Conservation (phyloP, 2,329 filamentous ascomycete species). For the Monosporascus sp. region DNA sequence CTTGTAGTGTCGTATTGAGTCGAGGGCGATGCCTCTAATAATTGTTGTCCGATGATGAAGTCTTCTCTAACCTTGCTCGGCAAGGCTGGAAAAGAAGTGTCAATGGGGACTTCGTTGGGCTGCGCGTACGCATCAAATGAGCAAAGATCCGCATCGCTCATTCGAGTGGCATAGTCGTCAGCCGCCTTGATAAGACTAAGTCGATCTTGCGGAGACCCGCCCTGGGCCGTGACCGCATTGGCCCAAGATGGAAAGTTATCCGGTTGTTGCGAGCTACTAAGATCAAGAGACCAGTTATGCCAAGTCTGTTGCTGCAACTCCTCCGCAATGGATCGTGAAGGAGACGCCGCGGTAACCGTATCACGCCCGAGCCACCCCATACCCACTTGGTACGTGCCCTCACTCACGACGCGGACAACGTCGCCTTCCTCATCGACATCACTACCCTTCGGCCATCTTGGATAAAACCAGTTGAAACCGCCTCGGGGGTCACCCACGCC, state of each 20-base stretch:
- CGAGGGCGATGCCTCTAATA: slow-evolving; percentile 40
- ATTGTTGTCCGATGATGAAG: slow-evolving; percentile 40
- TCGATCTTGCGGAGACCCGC: slow-evolving; percentile 12
- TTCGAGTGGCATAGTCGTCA: slow-evolving; percentile 48
- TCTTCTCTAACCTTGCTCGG: slow-evolving; percentile 42
- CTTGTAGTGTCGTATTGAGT: slow-evolving; percentile 26
- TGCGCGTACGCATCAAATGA: slow-evolving; percentile 42
- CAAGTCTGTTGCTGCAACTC: slow-evolving; percentile 61
- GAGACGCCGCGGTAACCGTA: slow-evolving; percentile 32
- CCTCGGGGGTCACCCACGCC: slow-evolving; percentile 83
- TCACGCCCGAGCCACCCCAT: slow-evolving; percentile 76
- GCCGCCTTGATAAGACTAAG: slow-evolving; percentile 41
- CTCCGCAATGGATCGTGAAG: slow-evolving; percentile 45
- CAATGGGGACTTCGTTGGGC: slow-evolving; percentile 41
- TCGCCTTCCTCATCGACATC: slow-evolving; percentile 64
- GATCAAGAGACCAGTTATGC: slow-evolving; percentile 61
- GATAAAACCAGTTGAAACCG: slow-evolving; percentile 85
- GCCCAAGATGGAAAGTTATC: slow-evolving; percentile 32
- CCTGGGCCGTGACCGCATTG: slow-evolving; percentile 7
- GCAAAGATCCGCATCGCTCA: slow-evolving; percentile 63
- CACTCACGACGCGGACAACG: slow-evolving; percentile 71
- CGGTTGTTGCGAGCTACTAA: slow-evolving; percentile 50
- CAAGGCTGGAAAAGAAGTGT: slow-evolving; percentile 58
- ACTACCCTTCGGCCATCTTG: slow-evolving; percentile 66
- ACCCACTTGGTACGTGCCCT: slow-evolving; percentile 67